Base-by-base conservation (phyloP, 495 filamentous ascomycete genomes). In the Aspergillus cristatus region DNA sequence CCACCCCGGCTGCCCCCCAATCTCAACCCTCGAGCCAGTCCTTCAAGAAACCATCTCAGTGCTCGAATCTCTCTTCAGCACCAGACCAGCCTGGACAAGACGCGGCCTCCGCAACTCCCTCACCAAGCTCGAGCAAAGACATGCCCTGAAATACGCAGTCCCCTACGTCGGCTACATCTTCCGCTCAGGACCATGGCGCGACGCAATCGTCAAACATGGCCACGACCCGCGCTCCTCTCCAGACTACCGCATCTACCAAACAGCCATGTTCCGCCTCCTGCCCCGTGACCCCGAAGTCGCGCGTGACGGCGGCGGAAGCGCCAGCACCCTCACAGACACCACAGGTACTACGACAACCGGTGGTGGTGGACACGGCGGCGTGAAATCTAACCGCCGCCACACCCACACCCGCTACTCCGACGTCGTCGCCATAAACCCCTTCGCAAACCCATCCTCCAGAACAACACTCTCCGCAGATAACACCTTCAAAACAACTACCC, bases 141-240 rank as follows among this genome's bases (percentile, higher is more conserved):
- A 74, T 44, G 50, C 72, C 8, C 65, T 87, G 16, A 76, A 79
- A 50, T 59, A 76, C 42, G 75, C 81, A 32, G 58, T 82, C 22
- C 79, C 80, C 41, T 86, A 93, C 46, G 76, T 84, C 1, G 88
- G 81, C 6, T 98, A 95, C 61, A 79, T 83, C 61, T 95, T 95
- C 70, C 77, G 76, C 33, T 81, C 79, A 5, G 91, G 91, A 1
- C 91, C 91, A 0, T 98, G 85, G 82, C 75, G 85, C 34, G 88
- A 97, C 54, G 78, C 84, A 11, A 72, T 95, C 40, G 72, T 96
- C 41, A 74, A 71, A 36, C 86, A 86, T 46, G 93, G 91, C 8
- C 50, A 94, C 17, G 93, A 98, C 51, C 91, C 91, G 0, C 75
- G 93, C 34, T 64, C 58, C 6, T 81, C 85, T 36, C 77, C 81